These are phyloP conservation scores for Peniophora sp. DNA, from an alignment of 1,284 basidiomycete genomes.

Conservation along the genomic window DNA sequence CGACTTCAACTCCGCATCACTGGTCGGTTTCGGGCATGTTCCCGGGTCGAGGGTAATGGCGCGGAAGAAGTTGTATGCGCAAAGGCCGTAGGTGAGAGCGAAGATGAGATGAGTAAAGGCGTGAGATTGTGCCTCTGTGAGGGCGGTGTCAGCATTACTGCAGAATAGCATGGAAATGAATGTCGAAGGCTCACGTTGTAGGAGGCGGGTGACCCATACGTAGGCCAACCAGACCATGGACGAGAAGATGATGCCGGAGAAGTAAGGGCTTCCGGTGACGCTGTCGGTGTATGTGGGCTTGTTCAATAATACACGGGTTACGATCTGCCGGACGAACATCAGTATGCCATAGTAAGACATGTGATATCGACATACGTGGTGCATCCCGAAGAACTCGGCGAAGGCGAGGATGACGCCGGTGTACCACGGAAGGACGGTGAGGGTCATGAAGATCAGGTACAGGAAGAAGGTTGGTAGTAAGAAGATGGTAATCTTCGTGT, in stretches of 20 bases:
- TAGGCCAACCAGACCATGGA: constrained; percentile 86
- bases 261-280: constrained; percentile 80
- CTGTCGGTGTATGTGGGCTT: constrained; percentile 71
- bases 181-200: constrained; percentile 45
- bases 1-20: constrained; percentile 76
- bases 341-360: constrained; percentile 12
- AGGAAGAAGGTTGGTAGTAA: constrained; percentile 73
- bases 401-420: constrained; percentile 76
- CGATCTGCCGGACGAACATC: constrained; percentile 46
- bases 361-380: constrained; percentile 57
- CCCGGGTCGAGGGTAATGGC: constrained; percentile 87
- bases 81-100: constrained; percentile 62
- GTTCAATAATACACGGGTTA: constrained; percentile 77
- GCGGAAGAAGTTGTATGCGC: constrained; percentile 86
- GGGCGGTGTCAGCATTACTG: no score
- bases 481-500: constrained; percentile 80
- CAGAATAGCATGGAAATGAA: not conserved
- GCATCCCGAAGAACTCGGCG: constrained; percentile 87
- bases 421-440: constrained; percentile 85
- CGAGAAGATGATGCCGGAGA: constrained; percentile 82
- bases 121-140: constrained; percentile 64
- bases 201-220: constrained; percentile 71
- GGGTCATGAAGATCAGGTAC: constrained; percentile 76
- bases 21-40: constrained; percentile 73
- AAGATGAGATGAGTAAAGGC: constrained; percentile 73